phyloP scores from a whole-genome alignment of 768 basidiomycete species.

The Boletus rubescentipes region DNA sequence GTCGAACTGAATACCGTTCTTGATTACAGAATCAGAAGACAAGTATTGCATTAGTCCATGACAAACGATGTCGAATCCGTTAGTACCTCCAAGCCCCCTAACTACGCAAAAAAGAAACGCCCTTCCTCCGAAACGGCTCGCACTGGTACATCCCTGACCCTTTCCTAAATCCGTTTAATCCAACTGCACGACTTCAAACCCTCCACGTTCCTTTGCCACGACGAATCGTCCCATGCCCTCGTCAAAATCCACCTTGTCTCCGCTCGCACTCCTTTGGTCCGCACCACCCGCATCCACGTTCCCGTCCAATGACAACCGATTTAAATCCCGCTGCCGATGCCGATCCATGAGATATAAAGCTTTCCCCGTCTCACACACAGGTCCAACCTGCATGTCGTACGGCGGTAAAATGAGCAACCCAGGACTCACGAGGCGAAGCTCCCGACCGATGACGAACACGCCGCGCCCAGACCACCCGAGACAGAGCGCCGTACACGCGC shows the following conservation, averaged over 20 bases:
- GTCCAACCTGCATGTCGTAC: constrained; percentile 30
- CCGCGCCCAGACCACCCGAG: constrained; percentile 31
- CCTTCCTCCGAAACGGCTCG: neutral
- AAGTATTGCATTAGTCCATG: neutral
- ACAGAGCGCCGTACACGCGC: constrained; percentile 18
- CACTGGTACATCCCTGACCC: too few relatives aligned
- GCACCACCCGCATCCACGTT: neutral
- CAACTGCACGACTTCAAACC: constrained; percentile 29
- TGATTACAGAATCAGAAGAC: neutral
- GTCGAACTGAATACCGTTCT: neutral
- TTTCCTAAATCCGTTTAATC: neutral
- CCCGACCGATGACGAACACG: constrained; percentile 25
- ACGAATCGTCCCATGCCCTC: constrained; percentile 34
- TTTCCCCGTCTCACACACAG: constrained; percentile 25
- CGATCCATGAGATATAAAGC: constrained; percentile 17
- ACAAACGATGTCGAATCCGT: neutral
- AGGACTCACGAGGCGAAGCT: constrained; percentile 23
- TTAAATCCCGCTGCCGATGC: neutral
- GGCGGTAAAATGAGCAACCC: constrained; percentile 27
- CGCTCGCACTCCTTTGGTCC: neutral
- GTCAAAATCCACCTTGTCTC: constrained; percentile 30
- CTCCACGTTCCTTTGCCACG: constrained; percentile 24
- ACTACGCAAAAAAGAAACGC: neutral
- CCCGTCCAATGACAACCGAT: neutral
- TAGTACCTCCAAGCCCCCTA: neutral